A percentile compares a stretch with the other conserved stretches of the same genome.
Evolutionary conservation across 108 stramenopile genomes (phyloP).

Genomic region (Skeletonema grethae): DNA sequence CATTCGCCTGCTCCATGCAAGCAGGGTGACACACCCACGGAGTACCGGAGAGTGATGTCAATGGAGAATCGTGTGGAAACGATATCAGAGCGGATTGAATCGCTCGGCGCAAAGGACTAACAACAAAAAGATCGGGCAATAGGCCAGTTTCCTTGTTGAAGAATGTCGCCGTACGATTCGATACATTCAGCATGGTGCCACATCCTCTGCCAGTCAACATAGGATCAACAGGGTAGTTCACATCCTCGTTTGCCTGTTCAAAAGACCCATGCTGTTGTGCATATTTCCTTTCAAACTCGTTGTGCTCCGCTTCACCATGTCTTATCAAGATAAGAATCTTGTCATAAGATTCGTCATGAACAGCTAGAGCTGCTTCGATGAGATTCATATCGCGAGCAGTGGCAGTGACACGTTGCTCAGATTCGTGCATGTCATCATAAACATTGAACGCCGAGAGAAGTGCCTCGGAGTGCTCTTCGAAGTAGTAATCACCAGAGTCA

Average conservation of each 20-base stretch:
- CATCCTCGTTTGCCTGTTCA: constrained; percentile 39
- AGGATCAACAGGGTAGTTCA: constrained; percentile 47
- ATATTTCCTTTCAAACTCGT: constrained; percentile 44
- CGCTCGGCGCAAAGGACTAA: constrained; percentile 51
- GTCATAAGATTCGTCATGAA: constrained; percentile 45
- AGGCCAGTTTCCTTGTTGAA: constrained; percentile 49
- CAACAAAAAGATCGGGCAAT: constrained; percentile 45
- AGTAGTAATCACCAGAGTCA: constrained; percentile 53
- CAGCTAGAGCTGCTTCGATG: constrained; percentile 37
- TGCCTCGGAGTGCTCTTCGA: constrained; percentile 44
- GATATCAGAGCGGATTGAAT: constrained; percentile 46
- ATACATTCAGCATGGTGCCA: constrained; percentile 45
- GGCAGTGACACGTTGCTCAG: constrained; percentile 15
- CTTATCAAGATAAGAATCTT: constrained; percentile 47
- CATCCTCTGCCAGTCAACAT: constrained; percentile 50
- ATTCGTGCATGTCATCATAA: constrained; percentile 15
- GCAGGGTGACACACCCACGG: constrained; percentile 49
- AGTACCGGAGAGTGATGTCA: constrained; percentile 25
- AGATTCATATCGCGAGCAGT: constrained; percentile 39
- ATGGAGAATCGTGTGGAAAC: constrained; percentile 33
- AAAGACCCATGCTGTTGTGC: constrained; percentile 35
- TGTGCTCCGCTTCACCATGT: constrained; percentile 50
- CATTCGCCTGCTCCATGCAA: constrained; percentile 48
- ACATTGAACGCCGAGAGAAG: constrained; percentile 21
- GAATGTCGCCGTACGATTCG: constrained; percentile 45